Conservation (phyloP, 345 rosid genomes). For the Eucalyptus decipiens region DNA sequence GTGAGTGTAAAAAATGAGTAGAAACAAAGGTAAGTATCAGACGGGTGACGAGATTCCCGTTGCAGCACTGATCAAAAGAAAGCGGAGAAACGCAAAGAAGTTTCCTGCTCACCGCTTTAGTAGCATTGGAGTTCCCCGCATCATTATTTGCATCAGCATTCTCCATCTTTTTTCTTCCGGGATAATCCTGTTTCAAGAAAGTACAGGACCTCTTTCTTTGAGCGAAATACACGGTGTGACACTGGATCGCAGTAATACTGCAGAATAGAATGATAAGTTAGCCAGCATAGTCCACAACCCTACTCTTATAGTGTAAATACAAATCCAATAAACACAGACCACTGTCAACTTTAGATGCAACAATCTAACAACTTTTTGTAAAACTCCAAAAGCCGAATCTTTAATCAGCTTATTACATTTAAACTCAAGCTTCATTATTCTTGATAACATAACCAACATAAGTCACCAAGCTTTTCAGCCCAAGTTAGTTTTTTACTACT, state of each 20-base stretch:
- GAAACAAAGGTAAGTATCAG: neutral
- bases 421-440: neutral
- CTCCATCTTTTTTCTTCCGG: conserved; percentile 3
- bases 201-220: conserved; percentile 33
- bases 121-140: neutral
- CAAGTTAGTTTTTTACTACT: neutral
- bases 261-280: neutral
- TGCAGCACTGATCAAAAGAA: neutral
- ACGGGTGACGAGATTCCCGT: neutral
- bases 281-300: neutral
- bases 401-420: neutral
- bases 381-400: neutral
- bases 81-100: neutral
- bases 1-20: neutral
- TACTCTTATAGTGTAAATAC: neutral
- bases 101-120: conserved; percentile 6
- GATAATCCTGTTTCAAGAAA: conserved; percentile 29
- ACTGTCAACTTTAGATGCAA: neutral
- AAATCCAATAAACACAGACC: neutral
- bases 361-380: neutral
- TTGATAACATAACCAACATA: neutral
- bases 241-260: conserved; percentile 32
- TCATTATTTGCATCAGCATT: neutral
- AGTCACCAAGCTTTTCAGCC: neutral
- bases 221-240: conserved; percentile 22